phyloP scores from a whole-genome alignment of 2,329 filamentous ascomycete genomes.

The Lecanicillium sp. region DNA sequence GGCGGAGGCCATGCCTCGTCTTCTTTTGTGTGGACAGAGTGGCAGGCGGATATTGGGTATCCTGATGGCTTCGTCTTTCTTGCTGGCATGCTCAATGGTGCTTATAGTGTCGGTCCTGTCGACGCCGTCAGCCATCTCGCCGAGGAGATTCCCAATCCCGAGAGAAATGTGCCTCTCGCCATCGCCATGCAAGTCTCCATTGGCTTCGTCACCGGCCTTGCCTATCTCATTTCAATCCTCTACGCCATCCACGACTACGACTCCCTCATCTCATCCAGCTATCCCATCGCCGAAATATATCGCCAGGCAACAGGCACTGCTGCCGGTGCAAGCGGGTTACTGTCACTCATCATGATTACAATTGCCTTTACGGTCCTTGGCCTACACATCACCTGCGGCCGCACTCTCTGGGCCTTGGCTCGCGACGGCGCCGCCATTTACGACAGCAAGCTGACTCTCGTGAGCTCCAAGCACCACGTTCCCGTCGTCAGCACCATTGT shows the following conservation, averaged over 20 bases:
- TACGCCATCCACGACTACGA: slow-evolving; percentile 52
- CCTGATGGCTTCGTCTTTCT: neutral
- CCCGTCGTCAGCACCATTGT: slow-evolving; percentile 40
- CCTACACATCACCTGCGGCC: slow-evolving; percentile 29
- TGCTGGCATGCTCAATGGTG: slow-evolving; percentile 35
- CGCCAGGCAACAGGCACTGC: slow-evolving; percentile 45
- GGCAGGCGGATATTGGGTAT: neutral
- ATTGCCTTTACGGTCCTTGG: slow-evolving; percentile 28
- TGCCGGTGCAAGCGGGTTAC: slow-evolving; percentile 41
- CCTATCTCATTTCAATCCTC: slow-evolving; percentile 45
- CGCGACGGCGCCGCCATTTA: slow-evolving; percentile 30
- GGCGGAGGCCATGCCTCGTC: neutral
- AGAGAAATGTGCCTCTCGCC: slow-evolving; percentile 44
- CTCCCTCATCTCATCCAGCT: slow-evolving; percentile 39
- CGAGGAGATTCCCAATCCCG: slow-evolving; percentile 38
- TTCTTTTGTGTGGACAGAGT: neutral
- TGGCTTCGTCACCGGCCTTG: slow-evolving; percentile 44
- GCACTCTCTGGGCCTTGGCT: slow-evolving; percentile 32
- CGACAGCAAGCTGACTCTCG: slow-evolving; percentile 18
- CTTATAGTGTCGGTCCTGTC: slow-evolving; percentile 52
- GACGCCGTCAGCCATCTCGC: slow-evolving; percentile 50
- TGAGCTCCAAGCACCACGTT: slow-evolving; percentile 23
- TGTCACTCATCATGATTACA: slow-evolving; percentile 31
- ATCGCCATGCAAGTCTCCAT: slow-evolving; percentile 42
- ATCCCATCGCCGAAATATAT: slow-evolving; percentile 62